These are phyloP conservation scores for Puccinia horiana DNA, from an alignment of 1,284 basidiomycete species.

Conservation along the genomic window DNA sequence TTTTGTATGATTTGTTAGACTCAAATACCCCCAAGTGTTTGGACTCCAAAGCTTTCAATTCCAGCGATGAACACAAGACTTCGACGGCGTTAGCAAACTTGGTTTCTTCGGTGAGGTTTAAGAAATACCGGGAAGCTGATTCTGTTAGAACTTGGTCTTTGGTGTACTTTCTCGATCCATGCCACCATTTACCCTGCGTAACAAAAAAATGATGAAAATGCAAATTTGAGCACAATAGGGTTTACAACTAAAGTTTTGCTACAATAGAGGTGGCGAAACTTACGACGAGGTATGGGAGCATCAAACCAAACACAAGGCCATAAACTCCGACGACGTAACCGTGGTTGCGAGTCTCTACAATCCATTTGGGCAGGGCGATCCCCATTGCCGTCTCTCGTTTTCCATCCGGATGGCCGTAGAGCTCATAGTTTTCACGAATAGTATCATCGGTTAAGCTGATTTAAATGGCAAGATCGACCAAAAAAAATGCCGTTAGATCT, in stretches of 20 bases:
- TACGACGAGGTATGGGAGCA: constrained; percentile 81
- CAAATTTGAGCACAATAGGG: too few species aligned
- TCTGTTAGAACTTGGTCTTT: constrained; percentile 85
- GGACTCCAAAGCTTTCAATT: constrained; percentile 66
- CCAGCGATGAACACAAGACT: constrained; percentile 72
- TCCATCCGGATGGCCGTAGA: constrained; percentile 95
- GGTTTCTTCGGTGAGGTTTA: constrained; percentile 76
- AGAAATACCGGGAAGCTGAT: constrained; percentile 88
- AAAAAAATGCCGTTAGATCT: background rate
- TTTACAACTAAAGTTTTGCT: too few species aligned
- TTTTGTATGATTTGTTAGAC: constrained; percentile 56
- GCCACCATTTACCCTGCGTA: constrained; percentile 88
- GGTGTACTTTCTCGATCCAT: constrained; percentile 82
- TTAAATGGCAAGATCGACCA: background rate
- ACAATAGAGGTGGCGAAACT: constrained; percentile 56
- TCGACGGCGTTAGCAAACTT: constrained; percentile 73
- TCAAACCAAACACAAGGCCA: constrained; percentile 80
- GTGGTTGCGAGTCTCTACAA: constrained; percentile 88
- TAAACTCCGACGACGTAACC: constrained; percentile 87
- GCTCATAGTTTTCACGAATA: constrained; percentile 84
- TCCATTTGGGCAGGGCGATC: constrained; percentile 92
- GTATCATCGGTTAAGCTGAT: constrained; percentile 84
- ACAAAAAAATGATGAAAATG: background rate
- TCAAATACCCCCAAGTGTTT: constrained; percentile 53
- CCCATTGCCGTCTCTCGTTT: constrained; percentile 92